Percentiles rank a stretch among this genome's conserved stretches.
Conservation (phyloP, 2,329 filamentous ascomycete species). For the Penicillium sp. region DNA sequence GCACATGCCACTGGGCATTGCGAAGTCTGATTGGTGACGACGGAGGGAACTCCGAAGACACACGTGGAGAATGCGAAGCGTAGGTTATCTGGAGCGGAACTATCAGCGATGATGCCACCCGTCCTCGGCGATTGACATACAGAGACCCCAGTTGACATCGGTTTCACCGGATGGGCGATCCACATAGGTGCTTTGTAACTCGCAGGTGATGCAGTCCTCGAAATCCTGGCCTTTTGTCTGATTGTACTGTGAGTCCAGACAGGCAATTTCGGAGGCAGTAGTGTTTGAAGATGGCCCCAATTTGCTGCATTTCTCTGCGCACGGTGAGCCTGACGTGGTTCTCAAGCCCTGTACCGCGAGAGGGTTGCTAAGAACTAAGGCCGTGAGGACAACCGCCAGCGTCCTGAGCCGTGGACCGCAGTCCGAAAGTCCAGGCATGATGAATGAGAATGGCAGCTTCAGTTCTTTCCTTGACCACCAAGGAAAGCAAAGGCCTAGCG, state of each 20-base stretch:
- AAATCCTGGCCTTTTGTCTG: conserved; percentile 38
- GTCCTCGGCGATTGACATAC: conserved; percentile 31
- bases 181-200: conserved; percentile 40
- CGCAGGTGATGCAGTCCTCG: conserved; percentile 42
- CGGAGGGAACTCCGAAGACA: conserved; percentile 43
- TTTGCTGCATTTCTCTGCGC: conserved; percentile 32
- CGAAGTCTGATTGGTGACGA: conserved; percentile 39
- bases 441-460: conserved; percentile 11
- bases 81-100: conserved; percentile 40
- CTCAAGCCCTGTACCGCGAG: conserved; percentile 28
- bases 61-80: conserved; percentile 46
- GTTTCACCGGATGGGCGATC: conserved; percentile 36
- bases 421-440: conserved; percentile 23
- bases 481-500: conserved; percentile 9
- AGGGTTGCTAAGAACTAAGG: conserved; percentile 22
- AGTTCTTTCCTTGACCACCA: conserved; percentile 5
- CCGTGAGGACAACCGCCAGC: conserved; percentile 16
- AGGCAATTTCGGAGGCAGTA: conserved; percentile 42
- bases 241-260: conserved; percentile 39
- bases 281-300: conserved; percentile 31
- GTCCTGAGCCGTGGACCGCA: conserved; percentile 11
- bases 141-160: conserved; percentile 47
- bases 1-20: conserved; percentile 46
- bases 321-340: conserved; percentile 41
- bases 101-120: background rate